Base-by-base conservation (phyloP, 495 filamentous ascomycete species). In the Xylaria longipes region DNA sequence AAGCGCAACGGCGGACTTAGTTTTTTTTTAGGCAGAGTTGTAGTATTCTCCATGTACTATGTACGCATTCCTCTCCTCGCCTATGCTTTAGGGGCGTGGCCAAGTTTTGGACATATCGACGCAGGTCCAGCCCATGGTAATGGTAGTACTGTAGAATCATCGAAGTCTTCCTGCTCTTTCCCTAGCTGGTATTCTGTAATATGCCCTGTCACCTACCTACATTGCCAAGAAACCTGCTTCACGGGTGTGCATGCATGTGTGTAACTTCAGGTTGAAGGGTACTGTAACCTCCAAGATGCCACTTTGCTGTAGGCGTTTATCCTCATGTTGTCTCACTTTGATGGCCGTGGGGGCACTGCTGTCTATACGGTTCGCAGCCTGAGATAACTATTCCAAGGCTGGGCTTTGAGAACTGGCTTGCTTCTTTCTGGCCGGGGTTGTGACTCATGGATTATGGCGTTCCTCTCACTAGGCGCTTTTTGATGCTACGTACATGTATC, bases 391-490 rank as follows among this genome's bases (percentile, higher is more conserved):
- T 58, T 33, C 54, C 54, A 31, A 58, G 12, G 29, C 31, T 58
- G 54, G 14, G 54, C 54, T 33, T 58, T 37, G 57, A 60, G 9
- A 37, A 8, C 22, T 35, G 20, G n/a, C 48, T 56, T 67, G n/a
- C 48, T 56, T 67, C 33, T 67, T 27, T 43, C 22, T 39, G 7
- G 2, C 63, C 48, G 15, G 33, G 46, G 35, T 27, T n/a, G 48
- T 67, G 48, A 67, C 46, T 56, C 35, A 67, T 67, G 12, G 45
- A n/a, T 17, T 45, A 66, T 33, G 39, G 22, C 15, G 29, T 65
- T 65, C 37, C 62, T 48, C 12, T 20, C 3, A 61, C 27, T 35
- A n/a, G 33, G 31, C 33, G 17, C 57, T 25, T 37, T 61, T 39
- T 39, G 33, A 61, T n/a, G n/a, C n/a, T n/a, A n/a, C n/a, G n/a